These are phyloP conservation scores for Calonectria montana DNA, from an alignment of 2,329 filamentous ascomycete species.

Conservation along the genomic window DNA sequence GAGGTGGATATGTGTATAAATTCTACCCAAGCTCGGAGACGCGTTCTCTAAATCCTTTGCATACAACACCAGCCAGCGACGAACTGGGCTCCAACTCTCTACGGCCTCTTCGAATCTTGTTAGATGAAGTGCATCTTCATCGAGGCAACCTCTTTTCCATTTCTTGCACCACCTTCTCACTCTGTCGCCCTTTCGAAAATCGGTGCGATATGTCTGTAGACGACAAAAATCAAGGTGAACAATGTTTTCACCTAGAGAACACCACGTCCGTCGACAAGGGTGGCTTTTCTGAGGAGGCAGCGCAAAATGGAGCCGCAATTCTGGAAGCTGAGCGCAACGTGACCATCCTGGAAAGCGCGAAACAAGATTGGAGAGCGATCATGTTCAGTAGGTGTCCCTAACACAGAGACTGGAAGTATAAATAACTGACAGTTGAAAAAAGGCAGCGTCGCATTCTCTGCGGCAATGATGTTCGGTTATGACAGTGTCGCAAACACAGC, in stretches of 20 bases:
- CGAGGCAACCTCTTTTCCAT: too few species aligned
- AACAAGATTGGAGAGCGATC: constrained; percentile 5
- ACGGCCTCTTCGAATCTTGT: neutral
- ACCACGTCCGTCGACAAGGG: constrained; percentile 10
- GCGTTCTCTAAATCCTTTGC: neutral
- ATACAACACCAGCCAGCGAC: neutral
- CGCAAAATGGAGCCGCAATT: constrained; percentile 11
- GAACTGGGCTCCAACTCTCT: neutral
- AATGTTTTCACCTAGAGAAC: constrained; percentile 12
- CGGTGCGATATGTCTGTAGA: neutral
- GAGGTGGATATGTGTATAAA: constrained; percentile 2
- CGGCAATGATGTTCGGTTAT: constrained; percentile 23
- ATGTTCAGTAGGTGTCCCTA: constrained; percentile 8
- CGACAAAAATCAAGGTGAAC: constrained; percentile 2
- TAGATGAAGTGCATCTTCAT: neutral
- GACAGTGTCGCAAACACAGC: constrained; percentile 19
- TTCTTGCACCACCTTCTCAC: neutral
- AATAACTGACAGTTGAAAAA: neutral
- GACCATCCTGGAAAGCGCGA: neutral
- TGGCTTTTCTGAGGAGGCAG: constrained; percentile 13
- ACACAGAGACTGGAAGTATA: neutral
- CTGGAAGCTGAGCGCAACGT: constrained; percentile 14
- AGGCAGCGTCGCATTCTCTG: constrained; percentile 21
- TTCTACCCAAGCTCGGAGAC: neutral
- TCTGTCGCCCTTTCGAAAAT: neutral